phyloP scores from a whole-genome alignment of 495 filamentous ascomycete genomes.

The Rostrohypoxylon terebratum region DNA sequence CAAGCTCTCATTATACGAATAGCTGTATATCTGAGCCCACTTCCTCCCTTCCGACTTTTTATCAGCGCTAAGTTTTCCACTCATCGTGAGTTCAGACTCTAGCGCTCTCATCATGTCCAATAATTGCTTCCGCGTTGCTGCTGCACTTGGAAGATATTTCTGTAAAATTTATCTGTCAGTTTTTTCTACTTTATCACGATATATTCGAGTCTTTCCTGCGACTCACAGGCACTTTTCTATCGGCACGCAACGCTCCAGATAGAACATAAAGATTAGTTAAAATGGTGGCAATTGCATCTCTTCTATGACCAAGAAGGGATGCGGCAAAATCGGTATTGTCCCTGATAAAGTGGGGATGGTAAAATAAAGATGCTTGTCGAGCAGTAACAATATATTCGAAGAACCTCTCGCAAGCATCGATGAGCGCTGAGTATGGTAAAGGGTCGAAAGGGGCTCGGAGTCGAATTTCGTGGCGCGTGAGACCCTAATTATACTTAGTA shows the following conservation, averaged over 20 bases:
- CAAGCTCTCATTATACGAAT: slow-evolving; percentile 62
- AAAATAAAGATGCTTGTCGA: slow-evolving; percentile 68
- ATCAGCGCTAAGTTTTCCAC: slow-evolving; percentile 40
- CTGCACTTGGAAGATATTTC: slow-evolving; percentile 66
- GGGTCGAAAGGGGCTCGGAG: slow-evolving; percentile 68
- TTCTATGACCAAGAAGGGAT: slow-evolving; percentile 59
- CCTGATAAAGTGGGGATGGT: slow-evolving; percentile 61
- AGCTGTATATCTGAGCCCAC: slow-evolving; percentile 51
- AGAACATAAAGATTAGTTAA: slow-evolving; percentile 69
- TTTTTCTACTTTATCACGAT: neutral
- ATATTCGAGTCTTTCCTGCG: neutral
- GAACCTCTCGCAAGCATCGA: slow-evolving; percentile 65
- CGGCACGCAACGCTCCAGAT: slow-evolving; percentile 63
- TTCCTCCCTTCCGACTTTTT: slow-evolving; percentile 44
- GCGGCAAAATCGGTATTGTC: slow-evolving; percentile 57
- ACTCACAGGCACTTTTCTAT: slow-evolving; percentile 61
- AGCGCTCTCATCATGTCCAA: slow-evolving; percentile 63
- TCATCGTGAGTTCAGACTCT: slow-evolving; percentile 54
- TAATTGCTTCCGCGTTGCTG: slow-evolving; percentile 62
- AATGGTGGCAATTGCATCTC: slow-evolving; percentile 68
- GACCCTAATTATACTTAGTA: slow-evolving; percentile 43
- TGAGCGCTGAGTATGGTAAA: slow-evolving; percentile 66
- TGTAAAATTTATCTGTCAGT: slow-evolving; percentile 15
- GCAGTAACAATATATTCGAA: slow-evolving; percentile 69
- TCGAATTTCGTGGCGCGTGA: slow-evolving; percentile 69